A percentile compares a stretch with the other conserved stretches of the same genome.
These are phyloP conservation scores for Paramecium sexaurelia DNA, from an alignment of 73 alveolate genomes.

Conservation along the genomic window DNA sequence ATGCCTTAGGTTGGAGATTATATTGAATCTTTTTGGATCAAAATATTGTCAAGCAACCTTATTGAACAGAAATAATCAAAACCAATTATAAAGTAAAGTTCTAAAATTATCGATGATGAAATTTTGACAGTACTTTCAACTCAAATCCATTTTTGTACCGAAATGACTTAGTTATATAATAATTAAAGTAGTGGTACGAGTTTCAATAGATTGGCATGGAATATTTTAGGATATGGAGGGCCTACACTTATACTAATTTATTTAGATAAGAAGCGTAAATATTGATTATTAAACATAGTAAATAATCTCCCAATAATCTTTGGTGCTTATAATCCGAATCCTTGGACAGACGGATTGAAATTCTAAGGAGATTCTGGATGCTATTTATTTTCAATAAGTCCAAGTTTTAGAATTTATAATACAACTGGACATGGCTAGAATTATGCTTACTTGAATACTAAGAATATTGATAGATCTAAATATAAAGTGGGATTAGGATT, in stretches of 20 bases:
- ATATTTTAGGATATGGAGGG: slow-evolving; percentile 60
- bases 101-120: slow-evolving; percentile 5
- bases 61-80: neutral
- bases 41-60: neutral
- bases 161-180: neutral
- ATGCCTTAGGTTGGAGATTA: neutral
- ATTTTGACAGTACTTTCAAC: neutral
- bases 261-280: neutral
- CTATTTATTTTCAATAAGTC: slow-evolving; percentile 43
- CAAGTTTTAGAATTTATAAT: slow-evolving; percentile 8
- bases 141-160: neutral
- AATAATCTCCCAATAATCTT: slow-evolving; percentile 1
- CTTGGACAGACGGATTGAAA: slow-evolving; percentile 43
- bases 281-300: neutral
- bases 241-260: slow-evolving; percentile 43
- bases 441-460: slow-evolving; percentile 53
- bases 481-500: slow-evolving; percentile 68
- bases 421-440: slow-evolving; percentile 8
- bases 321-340: slow-evolving; percentile 60
- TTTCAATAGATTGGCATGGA: slow-evolving; percentile 60
- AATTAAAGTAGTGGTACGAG: slow-evolving; percentile 56
- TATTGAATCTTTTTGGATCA: neutral
- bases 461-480: slow-evolving; percentile 65
- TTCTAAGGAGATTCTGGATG: slow-evolving; percentile 63
- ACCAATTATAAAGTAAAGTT: neutral